Base-by-base conservation (phyloP, 192 early-diverging fungal species). In the Backusella tarrabulga region DNA sequence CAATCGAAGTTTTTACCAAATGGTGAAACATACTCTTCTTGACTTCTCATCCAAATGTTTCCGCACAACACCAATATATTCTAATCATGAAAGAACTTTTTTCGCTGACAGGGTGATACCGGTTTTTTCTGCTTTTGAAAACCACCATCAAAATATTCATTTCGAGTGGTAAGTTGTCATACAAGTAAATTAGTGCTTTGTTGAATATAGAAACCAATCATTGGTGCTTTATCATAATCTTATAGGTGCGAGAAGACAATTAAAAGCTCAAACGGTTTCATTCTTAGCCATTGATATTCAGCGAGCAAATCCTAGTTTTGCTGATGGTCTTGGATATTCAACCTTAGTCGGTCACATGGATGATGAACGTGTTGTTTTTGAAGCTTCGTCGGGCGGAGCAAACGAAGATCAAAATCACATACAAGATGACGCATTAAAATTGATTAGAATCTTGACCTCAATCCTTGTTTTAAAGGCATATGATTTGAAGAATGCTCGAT, bases 331-430 rank as follows among this genome's bases (percentile, higher is more conserved):
- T 67, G 63, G 63, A 0, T 67, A 67, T 67, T 67, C 63, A 67
- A 67, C 63, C 7, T 67, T 67, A 67, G 63, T 67, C 63, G 26
- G 63, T 12, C 26, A 67, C 34, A 67, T 67, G 63, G 63, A 67
- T 67, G 63, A 67, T 67, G 63, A 67, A 67, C 29, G 63, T 67
- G 26, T 67, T 67, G 63, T 67, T 67, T 67, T 67, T 67, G 63
- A 67, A 67, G 63, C 63, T 67, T 67, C 34, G 21, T 34, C 63
- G 26, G 63, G 63, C 26, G 26, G 26, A 67, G 63, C 63, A 67
- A 12, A 32, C 11, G 63, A 67, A 67, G 63, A 35, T 67, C 29
- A 34, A 12, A 67, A 17, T 8, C 63, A 35, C 26, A 67, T 32
- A 67, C 63, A 67, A 67, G 26, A 67, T 34, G 63, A 67, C 29